Evolutionary conservation across 2,329 filamentous ascomycete species (phyloP).

Genomic region (Blastomyces silverae): DNA sequence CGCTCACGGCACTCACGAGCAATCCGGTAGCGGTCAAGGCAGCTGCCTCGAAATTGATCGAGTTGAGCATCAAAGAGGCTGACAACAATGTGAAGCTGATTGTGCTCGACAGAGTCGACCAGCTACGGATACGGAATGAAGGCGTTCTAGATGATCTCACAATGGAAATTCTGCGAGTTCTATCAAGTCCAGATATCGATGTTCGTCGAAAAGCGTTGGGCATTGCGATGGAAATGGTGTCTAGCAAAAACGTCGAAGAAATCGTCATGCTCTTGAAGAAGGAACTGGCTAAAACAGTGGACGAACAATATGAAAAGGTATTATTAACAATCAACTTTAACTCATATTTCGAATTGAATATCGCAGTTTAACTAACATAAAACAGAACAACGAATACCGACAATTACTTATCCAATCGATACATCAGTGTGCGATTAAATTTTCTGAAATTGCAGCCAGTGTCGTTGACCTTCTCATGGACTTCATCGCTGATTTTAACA

Average conservation of each 20-base stretch:
- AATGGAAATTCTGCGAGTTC: slow-evolving; percentile 93
- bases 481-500: slow-evolving; percentile 98
- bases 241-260: slow-evolving; percentile 97
- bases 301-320: slow-evolving; percentile 94
- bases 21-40: slow-evolving; percentile 98
- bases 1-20: slow-evolving; percentile 83
- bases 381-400: slow-evolving; percentile 77
- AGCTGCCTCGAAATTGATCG: slow-evolving; percentile 90
- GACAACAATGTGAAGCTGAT: slow-evolving; percentile 99
- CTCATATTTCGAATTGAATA: background rate
- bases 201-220: slow-evolving; percentile 85
- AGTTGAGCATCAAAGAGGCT: slow-evolving; percentile 92
- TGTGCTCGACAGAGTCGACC: slow-evolving; percentile 87
- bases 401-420: slow-evolving; percentile 94
- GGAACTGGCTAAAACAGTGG: slow-evolving; percentile 92
- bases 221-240: slow-evolving; percentile 94
- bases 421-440: slow-evolving; percentile 97
- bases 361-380: background rate
- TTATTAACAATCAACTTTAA: slow-evolving; percentile 11
- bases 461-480: slow-evolving; percentile 98
- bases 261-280: slow-evolving; percentile 95
- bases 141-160: slow-evolving; percentile 87
- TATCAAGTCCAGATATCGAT: slow-evolving; percentile 93
- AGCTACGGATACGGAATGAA: slow-evolving; percentile 78
- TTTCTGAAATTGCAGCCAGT: slow-evolving; percentile 94